Conservation (phyloP, 306 rosid genomes). For the Crataegus laevigata region DNA sequence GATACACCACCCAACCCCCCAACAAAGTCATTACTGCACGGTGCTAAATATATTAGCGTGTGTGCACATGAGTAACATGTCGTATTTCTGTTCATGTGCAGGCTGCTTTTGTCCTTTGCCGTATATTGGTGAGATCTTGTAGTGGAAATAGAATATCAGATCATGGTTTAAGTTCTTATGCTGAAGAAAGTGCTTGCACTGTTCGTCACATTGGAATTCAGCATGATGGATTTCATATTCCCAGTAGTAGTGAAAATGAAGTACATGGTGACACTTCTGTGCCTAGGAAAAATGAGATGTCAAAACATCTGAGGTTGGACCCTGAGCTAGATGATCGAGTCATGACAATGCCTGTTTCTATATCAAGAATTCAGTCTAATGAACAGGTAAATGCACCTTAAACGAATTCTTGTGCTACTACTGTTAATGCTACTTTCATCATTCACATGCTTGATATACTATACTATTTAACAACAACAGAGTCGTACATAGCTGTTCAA, state of each 20-base stretch:
- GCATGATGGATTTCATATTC: slow-evolving; percentile 24
- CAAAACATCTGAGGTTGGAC: slow-evolving; percentile 13
- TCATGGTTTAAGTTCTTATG: slow-evolving; percentile 46
- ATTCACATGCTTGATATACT: background rate
- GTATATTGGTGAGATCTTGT: slow-evolving; percentile 38
- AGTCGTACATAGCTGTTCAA: background rate
- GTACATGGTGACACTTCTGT: slow-evolving; percentile 18
- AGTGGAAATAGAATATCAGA: slow-evolving; percentile 29
- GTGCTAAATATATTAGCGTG: background rate
- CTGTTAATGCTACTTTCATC: background rate
- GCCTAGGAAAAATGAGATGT: slow-evolving; percentile 21
- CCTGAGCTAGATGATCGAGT: slow-evolving; percentile 22
- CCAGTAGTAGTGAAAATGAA: slow-evolving; percentile 21
- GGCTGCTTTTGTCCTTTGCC: slow-evolving; percentile 58
- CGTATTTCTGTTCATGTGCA: slow-evolving; percentile 14
- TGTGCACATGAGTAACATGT: background rate
- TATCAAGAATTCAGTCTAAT: slow-evolving; percentile 19
- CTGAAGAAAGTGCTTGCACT: slow-evolving; percentile 45
- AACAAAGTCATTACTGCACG: background rate
- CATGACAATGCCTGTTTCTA: slow-evolving; percentile 15
- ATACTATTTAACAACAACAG: background rate
- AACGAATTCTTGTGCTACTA: background rate
- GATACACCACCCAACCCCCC: no score
- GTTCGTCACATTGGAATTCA: slow-evolving; percentile 52
- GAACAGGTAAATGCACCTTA: slow-evolving; percentile 26